phyloP scores from a whole-genome alignment of 305 asterid genomes.

The Vinca major region DNA sequence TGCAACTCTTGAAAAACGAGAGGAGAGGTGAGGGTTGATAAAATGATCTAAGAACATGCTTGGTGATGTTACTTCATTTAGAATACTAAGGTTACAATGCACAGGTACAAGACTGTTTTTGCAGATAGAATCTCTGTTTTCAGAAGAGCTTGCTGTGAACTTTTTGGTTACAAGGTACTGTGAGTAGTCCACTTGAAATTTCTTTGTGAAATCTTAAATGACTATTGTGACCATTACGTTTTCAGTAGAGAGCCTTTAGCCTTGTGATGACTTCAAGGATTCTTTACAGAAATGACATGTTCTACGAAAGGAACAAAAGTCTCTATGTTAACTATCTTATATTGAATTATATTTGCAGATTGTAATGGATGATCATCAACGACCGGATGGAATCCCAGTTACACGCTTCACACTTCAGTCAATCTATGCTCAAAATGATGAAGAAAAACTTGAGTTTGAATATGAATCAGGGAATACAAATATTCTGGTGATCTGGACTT shows the following conservation, averaged over 20 bases:
- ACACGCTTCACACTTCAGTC: constrained; percentile 80
- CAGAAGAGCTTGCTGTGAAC: constrained; percentile 96
- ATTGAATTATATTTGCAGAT: constrained; percentile 40
- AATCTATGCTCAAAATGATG: constrained; percentile 71
- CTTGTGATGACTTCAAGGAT: background rate
- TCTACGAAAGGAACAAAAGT: background rate
- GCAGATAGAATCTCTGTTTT: constrained; percentile 94
- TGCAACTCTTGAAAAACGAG: constrained; percentile 92
- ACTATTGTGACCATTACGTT: background rate
- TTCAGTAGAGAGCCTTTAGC: background rate
- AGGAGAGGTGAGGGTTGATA: constrained; percentile 62
- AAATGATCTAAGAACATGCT: constrained; percentile 13
- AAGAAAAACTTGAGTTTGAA: constrained; percentile 90
- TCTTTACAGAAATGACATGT: background rate
- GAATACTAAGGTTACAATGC: constrained; percentile 11
- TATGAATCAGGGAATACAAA: constrained; percentile 94
- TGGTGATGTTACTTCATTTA: background rate
- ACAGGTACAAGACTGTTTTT: constrained; percentile 85
- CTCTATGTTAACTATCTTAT: background rate
- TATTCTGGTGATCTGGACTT: constrained; percentile 51
- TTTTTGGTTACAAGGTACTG: constrained; percentile 91
- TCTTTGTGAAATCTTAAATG: background rate
- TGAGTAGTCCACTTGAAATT: constrained; percentile 13
- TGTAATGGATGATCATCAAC: constrained; percentile 95
- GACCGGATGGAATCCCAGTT: constrained; percentile 89